Base-by-base conservation (phyloP, 352 stramenopile genomes). In the Thalassiosira mediterranea region DNA sequence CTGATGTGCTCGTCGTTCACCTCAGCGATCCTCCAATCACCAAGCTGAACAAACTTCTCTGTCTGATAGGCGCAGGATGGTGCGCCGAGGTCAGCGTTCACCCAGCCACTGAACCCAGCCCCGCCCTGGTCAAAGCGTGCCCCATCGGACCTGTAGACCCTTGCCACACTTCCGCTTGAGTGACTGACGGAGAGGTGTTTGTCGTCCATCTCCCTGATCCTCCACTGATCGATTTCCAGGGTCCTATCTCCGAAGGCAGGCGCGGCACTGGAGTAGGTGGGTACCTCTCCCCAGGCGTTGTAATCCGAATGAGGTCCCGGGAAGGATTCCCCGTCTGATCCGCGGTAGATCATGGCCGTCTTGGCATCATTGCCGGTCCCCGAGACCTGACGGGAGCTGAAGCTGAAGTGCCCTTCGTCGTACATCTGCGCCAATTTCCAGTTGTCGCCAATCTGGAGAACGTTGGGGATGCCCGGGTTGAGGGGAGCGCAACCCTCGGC, bases 141-240 rank as follows among this genome's bases (percentile, higher is more conserved):
- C n/a, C 37, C 37, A 44, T 44, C 37, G n/a, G 37, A 44, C 8
- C 37, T 10, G 37, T 44, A 44, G 37, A 44, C 37, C 8, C 37
- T 10, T 15, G 37, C 10, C 8, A 44, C 37, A n/a, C n/a, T 44
- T 10, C 37, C 37, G n/a, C n/a, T 44, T n/a, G 10, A 15, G 37
- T 44, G 10, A 15, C 8, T 44, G 8, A 44, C 51, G 21, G 51
- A 44, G 3, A 59, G 28, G 21, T 59, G 51, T 8, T 38, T 38
- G 8, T 3, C 21, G 31, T 59, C 28, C 5, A 59, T 40, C 21
- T 59, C n/a, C 3, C 21, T 4, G 8, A 59, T 59, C 21, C 51
- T 38, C 51, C 51, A 59, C 10, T 59, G 3, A 59, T 38, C 21
- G 11, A 59, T 59, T n/a, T 59, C 3, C 8, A 59, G 17, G 21